Evolutionary conservation across 768 basidiomycete species (phyloP), one percentile per base, ranked within the genome.

Genomic region (Rhizopogon sp.): DNA sequence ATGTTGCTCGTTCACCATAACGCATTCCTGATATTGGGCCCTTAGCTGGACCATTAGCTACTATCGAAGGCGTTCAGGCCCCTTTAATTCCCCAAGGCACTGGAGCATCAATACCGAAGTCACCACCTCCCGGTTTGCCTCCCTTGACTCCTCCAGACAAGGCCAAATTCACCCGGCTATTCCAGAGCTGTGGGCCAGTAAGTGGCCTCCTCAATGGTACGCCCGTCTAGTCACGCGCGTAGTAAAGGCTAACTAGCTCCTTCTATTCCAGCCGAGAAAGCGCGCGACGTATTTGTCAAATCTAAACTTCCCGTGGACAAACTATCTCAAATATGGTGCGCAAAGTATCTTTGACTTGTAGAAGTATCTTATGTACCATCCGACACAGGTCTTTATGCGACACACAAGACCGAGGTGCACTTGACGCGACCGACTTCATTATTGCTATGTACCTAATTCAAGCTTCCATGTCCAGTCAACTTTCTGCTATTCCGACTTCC

Each of bases 391-490:
- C 80, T 59, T 80, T 99, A 39, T 89, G 95, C n/a, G 97, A 99
- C 70, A 95, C 94, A 3, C 90, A 95, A 70, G 83, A 89, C 61
- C 82, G 97, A 57, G 96, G 97, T 50, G 75, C 79, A 11, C 84
- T 99, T 56, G 97, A 99, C 68, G 74, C 84, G 14, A 79, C 87
- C 43, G 97, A 99, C 71, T 99, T 99, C 66, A 87, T 89, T 56
- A 84, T 99, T 64, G 97, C 88, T 40, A 95, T 97, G 94, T 93
- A 92, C 70, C 82, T 98, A 66, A 94, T 98, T 60, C 94, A 98
- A 71, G 87, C 83, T n/a, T 74, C 81, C 39, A 97, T 98, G 94
- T 83, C 87, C 52, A 81, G 82, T 53, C 81, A 87, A 58, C 73
- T 92, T 53, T 75, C 84, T 50, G 79, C 78, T 57, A 78, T 95